phyloP scores from a whole-genome alignment of 2,329 filamentous ascomycete genomes.

The Delphinella strobiligena region DNA sequence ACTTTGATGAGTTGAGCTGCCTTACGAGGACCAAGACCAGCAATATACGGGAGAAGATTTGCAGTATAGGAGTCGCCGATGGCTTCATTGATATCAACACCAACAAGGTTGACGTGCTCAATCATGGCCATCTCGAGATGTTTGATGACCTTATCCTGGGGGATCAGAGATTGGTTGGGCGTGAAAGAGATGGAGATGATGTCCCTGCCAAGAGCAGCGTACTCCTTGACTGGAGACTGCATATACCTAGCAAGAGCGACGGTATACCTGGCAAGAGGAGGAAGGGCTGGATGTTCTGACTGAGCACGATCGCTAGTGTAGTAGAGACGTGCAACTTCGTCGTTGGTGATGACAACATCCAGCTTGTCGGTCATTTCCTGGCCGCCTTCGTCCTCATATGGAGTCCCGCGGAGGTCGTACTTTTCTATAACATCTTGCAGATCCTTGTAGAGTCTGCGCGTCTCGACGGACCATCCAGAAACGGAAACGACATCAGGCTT shows the following conservation, averaged over 20 bases:
- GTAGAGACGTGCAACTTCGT: slow-evolving; percentile 93
- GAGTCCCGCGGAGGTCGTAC: slow-evolving; percentile 62
- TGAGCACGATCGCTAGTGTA: slow-evolving; percentile 75
- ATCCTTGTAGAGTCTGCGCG: slow-evolving; percentile 70
- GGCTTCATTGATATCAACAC: slow-evolving; percentile 90
- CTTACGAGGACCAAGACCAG: slow-evolving; percentile 85
- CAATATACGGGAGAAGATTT: slow-evolving; percentile 80
- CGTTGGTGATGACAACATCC: slow-evolving; percentile 85
- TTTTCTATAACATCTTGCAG: slow-evolving; percentile 67
- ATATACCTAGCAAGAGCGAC: slow-evolving; percentile 81
- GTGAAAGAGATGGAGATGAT: slow-evolving; percentile 80
- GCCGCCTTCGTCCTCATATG: slow-evolving; percentile 70
- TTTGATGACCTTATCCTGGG: slow-evolving; percentile 74
- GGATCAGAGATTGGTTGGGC: slow-evolving; percentile 75
- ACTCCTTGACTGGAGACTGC: slow-evolving; percentile 93
- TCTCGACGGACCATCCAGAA: slow-evolving; percentile 79
- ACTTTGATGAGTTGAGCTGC: slow-evolving; percentile 75
- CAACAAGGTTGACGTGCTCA: slow-evolving; percentile 94
- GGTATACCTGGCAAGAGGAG: slow-evolving; percentile 74
- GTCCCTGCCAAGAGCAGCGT: slow-evolving; percentile 82
- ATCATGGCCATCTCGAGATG: slow-evolving; percentile 94
- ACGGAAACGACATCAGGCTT: slow-evolving; percentile 84
- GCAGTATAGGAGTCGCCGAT: slow-evolving; percentile 70
- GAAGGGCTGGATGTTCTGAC: slow-evolving; percentile 68
- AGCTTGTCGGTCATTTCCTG: slow-evolving; percentile 65